These are phyloP conservation scores for Camelina hispida DNA, from an alignment of 345 rosid genomes.

Conservation along the genomic window DNA sequence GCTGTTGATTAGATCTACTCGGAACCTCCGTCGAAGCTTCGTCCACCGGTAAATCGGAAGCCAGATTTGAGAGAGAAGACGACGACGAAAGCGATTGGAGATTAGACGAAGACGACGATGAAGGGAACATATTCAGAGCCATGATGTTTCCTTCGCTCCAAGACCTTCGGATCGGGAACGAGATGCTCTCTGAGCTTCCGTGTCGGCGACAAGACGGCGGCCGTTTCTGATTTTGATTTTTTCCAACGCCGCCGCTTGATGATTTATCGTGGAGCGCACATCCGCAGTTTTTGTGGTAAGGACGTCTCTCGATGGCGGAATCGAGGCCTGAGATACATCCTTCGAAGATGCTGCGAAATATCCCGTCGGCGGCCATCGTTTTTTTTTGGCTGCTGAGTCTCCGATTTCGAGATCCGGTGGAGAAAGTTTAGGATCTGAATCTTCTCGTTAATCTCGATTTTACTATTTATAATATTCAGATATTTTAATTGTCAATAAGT, in stretches of 20 bases:
- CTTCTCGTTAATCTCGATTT: background rate
- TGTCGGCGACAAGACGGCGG: constrained; percentile 46
- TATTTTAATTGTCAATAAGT: constrained; percentile 7
- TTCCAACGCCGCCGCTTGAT: constrained; percentile 30
- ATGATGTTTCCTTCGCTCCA: constrained; percentile 74
- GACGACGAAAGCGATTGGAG: constrained; percentile 61
- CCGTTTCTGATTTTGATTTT: constrained; percentile 28
- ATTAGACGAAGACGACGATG: constrained; percentile 36
- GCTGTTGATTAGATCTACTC: constrained; percentile 30
- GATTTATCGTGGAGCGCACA: constrained; percentile 63
- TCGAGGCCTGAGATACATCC: constrained; percentile 65
- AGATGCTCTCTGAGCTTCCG: constrained; percentile 49
- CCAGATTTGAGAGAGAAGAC: constrained; percentile 39
- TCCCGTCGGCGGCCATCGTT: constrained; percentile 66
- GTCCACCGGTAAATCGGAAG: constrained; percentile 26
- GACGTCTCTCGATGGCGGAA: constrained; percentile 61
- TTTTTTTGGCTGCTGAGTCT: constrained; percentile 29
- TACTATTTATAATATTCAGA: constrained; percentile 7
- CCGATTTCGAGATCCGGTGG: constrained; percentile 35
- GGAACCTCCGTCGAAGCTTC: constrained; percentile 14
- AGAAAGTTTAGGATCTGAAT: constrained; percentile 25
- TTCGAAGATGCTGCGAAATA: constrained; percentile 61
- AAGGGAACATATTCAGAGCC: constrained; percentile 39
- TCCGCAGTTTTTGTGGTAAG: constrained; percentile 70
- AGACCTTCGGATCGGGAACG: constrained; percentile 66